phyloP scores from a whole-genome alignment of 164 flowering plant genomes.

The Vitis rupestris region DNA sequence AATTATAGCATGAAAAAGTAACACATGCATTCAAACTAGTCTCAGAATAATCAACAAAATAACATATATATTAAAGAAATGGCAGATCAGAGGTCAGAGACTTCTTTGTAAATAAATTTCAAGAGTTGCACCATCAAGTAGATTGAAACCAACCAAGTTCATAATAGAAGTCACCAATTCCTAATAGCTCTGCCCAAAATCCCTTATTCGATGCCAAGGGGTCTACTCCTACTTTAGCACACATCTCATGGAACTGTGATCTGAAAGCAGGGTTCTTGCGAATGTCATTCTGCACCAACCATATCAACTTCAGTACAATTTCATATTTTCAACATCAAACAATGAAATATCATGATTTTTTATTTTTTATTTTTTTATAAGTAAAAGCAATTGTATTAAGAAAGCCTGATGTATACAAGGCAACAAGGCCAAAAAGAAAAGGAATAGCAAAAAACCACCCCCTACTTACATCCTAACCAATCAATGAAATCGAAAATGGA shows the following conservation, averaged over 20 bases:
- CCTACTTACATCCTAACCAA: too few species aligned
- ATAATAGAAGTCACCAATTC: slow-evolving; percentile 98
- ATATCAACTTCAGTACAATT: slow-evolving; percentile 3
- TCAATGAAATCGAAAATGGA: too few species aligned
- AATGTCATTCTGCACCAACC: slow-evolving; percentile 80
- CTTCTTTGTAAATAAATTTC: not conserved
- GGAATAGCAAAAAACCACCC: too few species aligned
- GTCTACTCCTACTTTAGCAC: slow-evolving; percentile 96
- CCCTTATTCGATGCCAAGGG: slow-evolving; percentile 96
- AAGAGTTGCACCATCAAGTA: not conserved
- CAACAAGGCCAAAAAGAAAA: too few species aligned
- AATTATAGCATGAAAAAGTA: too few species aligned
- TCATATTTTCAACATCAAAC: not conserved
- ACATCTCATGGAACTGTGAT: slow-evolving; percentile 97
- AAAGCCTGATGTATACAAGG: too few species aligned
- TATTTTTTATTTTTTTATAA: too few species aligned
- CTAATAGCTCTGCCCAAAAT: slow-evolving; percentile 96
- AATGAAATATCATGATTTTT: not conserved
- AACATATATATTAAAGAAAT: too few species aligned
- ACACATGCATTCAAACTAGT: too few species aligned
- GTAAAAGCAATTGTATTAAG: too few species aligned
- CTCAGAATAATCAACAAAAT: too few species aligned
- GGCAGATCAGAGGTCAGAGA: not conserved
- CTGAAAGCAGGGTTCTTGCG: slow-evolving; percentile 94
- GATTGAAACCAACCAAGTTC: slow-evolving; percentile 75